A percentile compares a stretch with the other conserved stretches of the same genome.
phyloP scores from a whole-genome alignment of 164 flowering plant species.

The Tetracentron sinense region DNA sequence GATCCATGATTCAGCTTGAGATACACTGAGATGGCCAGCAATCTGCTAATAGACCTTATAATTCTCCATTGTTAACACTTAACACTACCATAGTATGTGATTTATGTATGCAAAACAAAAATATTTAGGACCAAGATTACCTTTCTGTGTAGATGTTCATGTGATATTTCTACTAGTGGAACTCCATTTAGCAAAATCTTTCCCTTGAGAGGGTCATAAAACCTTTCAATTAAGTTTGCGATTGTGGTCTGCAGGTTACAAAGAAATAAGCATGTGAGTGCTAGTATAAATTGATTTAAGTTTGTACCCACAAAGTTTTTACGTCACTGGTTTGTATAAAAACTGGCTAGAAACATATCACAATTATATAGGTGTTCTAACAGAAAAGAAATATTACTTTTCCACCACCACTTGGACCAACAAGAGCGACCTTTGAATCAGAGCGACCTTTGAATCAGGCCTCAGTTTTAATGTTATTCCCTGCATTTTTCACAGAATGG shows the following conservation, averaged over 20 bases:
- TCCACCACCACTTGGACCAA: slow-evolving; percentile 99
- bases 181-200: slow-evolving; percentile 77
- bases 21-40: too few species aligned
- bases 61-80: not conserved
- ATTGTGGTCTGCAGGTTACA: slow-evolving; percentile 77
- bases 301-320: not conserved
- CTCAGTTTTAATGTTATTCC: slow-evolving; percentile 69
- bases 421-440: slow-evolving; percentile 95
- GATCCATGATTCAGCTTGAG: not conserved
- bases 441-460: slow-evolving; percentile 91
- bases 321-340: not conserved
- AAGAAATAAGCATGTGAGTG: slow-evolving; percentile 10
- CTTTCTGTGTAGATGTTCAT: slow-evolving; percentile 83
- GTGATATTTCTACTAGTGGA: slow-evolving; percentile 78
- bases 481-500: slow-evolving; percentile 33
- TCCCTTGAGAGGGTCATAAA: slow-evolving; percentile 89
- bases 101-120: not conserved
- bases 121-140: slow-evolving; percentile 29
- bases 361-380: not conserved
- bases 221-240: slow-evolving; percentile 91
- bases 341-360: not conserved
- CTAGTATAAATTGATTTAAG: too few species aligned
- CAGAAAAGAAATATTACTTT: slow-evolving; percentile 43
- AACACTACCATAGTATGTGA: not conserved
- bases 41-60: not conserved